Conservation (phyloP, 2,329 filamentous ascomycete genomes). For the Fusarium sublunatum region DNA sequence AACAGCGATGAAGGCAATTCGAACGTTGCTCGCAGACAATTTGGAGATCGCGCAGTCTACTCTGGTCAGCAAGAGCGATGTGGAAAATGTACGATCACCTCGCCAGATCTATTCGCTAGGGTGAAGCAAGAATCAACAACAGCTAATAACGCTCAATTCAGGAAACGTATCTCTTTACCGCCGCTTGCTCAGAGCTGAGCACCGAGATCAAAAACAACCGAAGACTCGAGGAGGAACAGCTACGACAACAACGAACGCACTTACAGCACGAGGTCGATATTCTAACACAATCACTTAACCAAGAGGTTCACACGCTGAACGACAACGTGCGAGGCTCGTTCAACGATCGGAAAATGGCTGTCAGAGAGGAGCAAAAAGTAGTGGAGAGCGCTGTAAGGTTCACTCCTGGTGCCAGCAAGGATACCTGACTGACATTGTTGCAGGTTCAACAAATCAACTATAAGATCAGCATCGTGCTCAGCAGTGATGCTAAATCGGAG, state of each 20-base stretch:
- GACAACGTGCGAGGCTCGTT: slow-evolving; percentile 97
- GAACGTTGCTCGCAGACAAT: slow-evolving; percentile 80
- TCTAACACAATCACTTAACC: slow-evolving; percentile 82
- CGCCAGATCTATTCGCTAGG: background rate
- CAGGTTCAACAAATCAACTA: slow-evolving; percentile 95
- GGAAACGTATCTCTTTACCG: slow-evolving; percentile 92
- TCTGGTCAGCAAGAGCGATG: slow-evolving; percentile 88
- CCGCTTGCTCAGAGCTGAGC: slow-evolving; percentile 90
- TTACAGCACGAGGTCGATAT: slow-evolving; percentile 97
- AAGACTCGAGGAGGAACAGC: slow-evolving; percentile 80
- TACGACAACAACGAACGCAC: slow-evolving; percentile 83
- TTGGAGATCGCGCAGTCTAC: slow-evolving; percentile 82
- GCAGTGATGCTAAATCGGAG: slow-evolving; percentile 90
- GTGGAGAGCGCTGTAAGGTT: slow-evolving; percentile 79
- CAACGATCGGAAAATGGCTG: slow-evolving; percentile 93
- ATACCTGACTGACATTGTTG: slow-evolving; percentile 18
- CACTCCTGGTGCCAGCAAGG: background rate
- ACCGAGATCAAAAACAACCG: slow-evolving; percentile 86
- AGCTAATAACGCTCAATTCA: slow-evolving; percentile 46
- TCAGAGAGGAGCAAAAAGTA: slow-evolving; percentile 85
- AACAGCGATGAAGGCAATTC: slow-evolving; percentile 91
- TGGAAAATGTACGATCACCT: slow-evolving; percentile 75
- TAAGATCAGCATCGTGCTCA: slow-evolving; percentile 90
- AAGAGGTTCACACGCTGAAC: slow-evolving; percentile 83
- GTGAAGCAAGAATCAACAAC: background rate